Conservation (phyloP, 2,329 filamentous ascomycete genomes). For the Cercospora sojina region DNA sequence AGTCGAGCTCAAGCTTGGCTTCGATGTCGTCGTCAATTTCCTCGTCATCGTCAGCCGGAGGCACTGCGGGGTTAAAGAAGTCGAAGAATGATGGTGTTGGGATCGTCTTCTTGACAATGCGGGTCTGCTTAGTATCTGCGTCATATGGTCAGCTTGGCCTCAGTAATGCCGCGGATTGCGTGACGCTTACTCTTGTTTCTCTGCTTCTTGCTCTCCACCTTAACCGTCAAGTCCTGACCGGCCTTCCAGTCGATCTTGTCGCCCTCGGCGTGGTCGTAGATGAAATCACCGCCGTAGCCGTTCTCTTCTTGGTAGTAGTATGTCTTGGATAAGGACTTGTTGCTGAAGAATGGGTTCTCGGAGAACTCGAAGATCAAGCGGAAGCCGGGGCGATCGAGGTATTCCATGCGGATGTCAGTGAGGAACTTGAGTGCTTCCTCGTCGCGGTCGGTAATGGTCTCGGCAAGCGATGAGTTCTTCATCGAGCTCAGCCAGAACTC, state of each 20-base stretch:
- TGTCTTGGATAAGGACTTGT: constrained; percentile 96
- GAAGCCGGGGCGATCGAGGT: constrained; percentile 97
- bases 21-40: constrained; percentile 88
- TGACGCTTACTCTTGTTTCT: constrained; percentile 87
- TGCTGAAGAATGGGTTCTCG: constrained; percentile 94
- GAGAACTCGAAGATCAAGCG: constrained; percentile 95
- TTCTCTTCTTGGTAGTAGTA: constrained; percentile 99
- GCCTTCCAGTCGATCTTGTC: constrained; percentile 97
- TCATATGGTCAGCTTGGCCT: constrained; percentile 24
- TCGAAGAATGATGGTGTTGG: constrained; percentile 97
- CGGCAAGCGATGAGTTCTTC: constrained; percentile 98
- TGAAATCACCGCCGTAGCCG: constrained; percentile 97
- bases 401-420: constrained; percentile 96
- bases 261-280: constrained; percentile 98
- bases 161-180: background rate
- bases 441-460: constrained; percentile 98
- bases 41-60: constrained; percentile 75
- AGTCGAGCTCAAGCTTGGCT: constrained; percentile 95
- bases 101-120: constrained; percentile 98
- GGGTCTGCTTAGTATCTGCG: constrained; percentile 95
- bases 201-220: constrained; percentile 98
- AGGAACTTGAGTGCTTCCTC: constrained; percentile 89
- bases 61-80: constrained; percentile 95
- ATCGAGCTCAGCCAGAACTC: constrained; percentile 99
- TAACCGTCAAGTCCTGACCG: constrained; percentile 88